Base-by-base conservation (phyloP, 441 rosid genomes). In the Adansonia madagascariensis region DNA sequence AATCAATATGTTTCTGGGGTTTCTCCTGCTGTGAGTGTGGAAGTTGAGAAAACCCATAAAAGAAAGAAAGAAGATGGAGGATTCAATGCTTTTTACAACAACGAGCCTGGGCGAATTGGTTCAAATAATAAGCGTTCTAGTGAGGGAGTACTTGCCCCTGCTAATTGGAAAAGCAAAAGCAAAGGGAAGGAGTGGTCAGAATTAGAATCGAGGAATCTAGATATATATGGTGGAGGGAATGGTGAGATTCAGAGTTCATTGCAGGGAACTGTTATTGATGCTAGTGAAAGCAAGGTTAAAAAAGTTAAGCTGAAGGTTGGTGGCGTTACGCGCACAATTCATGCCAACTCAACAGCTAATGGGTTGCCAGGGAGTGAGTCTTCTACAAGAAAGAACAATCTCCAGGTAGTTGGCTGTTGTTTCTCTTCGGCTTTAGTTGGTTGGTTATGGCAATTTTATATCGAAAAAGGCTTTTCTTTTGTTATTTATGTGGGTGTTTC, bases 111-210 rank as follows among this genome's bases (percentile, higher is more conserved):
- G 4, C 83, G 76, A 73, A 83, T 81, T 78, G 85, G 84, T 70
- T 17, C 74, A 61, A 84, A 64, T 56, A 78, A 77, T 55, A 88
- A 83, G 73, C 90, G 86, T 41, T 87, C 88, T 2, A 88, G 92
- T 69, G 91, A 95, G 85, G 99, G 95, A 80, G 83, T 79, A 12
- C 95, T 92, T 78, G 90, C 97, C 68, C 97, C 99, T 79, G 90
- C 86, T 9, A 89, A 87, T 79, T 85, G 92, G 93, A 91, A 86
- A 82, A 81, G 78, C 67, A 67, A 80, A 1, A 82, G 79, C 83
- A 85, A 76, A 47, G 61, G 41, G 49, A 80, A 75, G 57, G 82
- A 78, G 20, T 62, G 57, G 53, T 67, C 41, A 15, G 82, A 82
- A 18, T 56, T n/a, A 46, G 85, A 78, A 55, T 76, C 70, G 3